A percentile compares a stretch with the other conserved stretches of the same genome.
phyloP scores from a whole-genome alignment of 2,329 filamentous ascomycete genomes.

The Penicillium sp. region DNA sequence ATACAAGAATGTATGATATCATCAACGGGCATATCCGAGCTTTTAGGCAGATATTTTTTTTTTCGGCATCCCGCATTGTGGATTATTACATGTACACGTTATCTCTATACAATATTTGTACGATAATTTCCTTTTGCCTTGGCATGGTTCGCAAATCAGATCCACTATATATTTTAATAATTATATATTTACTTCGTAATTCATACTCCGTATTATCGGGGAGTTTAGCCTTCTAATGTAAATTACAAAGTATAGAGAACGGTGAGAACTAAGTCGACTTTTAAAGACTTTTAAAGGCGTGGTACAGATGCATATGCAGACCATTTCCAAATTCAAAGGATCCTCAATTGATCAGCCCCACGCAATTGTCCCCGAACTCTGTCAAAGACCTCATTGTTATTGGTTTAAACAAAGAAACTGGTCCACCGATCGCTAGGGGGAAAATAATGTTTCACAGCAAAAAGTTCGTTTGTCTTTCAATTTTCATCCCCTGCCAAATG shows the following conservation, averaged over 20 bases:
- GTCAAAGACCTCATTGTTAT: conserved; percentile 13
- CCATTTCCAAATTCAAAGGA: conserved; percentile 11
- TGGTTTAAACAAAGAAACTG: conserved; percentile 11
- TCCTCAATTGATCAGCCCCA: conserved; percentile 21
- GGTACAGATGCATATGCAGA: conserved; percentile 6
- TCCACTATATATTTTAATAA: background rate
- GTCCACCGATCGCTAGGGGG: conserved; percentile 19
- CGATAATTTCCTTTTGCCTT: conserved; percentile 1
- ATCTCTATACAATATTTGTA: background rate
- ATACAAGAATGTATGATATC: too few species aligned
- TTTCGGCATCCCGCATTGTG: background rate
- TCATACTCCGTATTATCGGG: background rate
- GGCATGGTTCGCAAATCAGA: conserved; percentile 16
- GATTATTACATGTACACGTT: background rate
- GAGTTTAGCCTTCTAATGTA: background rate
- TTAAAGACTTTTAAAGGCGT: background rate
- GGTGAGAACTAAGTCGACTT: background rate
- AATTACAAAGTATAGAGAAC: background rate
- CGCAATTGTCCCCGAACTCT: conserved; percentile 8
- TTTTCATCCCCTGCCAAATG: conserved; percentile 5
- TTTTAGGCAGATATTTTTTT: background rate
- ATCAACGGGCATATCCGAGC: background rate
- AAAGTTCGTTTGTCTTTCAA: conserved; percentile 4
- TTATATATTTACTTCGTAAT: background rate
- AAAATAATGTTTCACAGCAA: conserved; percentile 14